Conservation (phyloP, 179 eudicot species). For the Heliamphora pulchella region DNA sequence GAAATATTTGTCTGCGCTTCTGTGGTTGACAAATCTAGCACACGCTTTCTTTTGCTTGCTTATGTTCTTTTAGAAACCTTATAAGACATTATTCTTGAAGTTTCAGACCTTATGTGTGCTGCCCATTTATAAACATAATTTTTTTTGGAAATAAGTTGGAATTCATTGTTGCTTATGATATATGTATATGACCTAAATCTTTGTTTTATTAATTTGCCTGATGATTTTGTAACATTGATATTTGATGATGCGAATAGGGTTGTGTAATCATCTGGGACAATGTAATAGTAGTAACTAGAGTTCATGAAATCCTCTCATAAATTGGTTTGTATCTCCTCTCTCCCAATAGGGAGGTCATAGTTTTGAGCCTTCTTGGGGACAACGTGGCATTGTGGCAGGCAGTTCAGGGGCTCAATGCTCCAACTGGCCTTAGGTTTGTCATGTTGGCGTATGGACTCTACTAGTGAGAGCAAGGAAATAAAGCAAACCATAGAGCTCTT, state of each 20-base stretch:
- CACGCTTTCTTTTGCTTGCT: slow-evolving; percentile 11
- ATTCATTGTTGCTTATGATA: not conserved
- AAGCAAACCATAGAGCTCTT: not conserved
- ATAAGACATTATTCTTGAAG: not conserved
- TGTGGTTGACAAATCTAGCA: not conserved
- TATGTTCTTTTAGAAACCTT: not conserved
- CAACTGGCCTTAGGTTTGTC: not conserved
- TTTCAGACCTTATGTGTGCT: not conserved
- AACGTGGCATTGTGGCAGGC: not conserved
- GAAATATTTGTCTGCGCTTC: not conserved
- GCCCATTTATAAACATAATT: not conserved
- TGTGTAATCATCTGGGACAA: not conserved
- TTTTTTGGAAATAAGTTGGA: not conserved
- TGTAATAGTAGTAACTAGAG: not conserved
- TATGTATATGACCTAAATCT: not conserved
- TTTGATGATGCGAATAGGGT: not conserved
- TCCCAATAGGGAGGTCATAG: not conserved
- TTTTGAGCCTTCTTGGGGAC: slow-evolving; percentile 2
- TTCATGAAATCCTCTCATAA: not conserved
- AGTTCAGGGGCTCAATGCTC: not conserved
- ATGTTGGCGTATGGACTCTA: not conserved
- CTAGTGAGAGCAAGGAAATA: not conserved
- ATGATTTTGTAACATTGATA: no score
- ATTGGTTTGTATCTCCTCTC: not conserved
- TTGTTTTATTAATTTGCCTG: not conserved